These are phyloP conservation scores for Chrysoporthe deuterocubensis DNA, from an alignment of 2,329 filamentous ascomycete species.

Conservation along the genomic window DNA sequence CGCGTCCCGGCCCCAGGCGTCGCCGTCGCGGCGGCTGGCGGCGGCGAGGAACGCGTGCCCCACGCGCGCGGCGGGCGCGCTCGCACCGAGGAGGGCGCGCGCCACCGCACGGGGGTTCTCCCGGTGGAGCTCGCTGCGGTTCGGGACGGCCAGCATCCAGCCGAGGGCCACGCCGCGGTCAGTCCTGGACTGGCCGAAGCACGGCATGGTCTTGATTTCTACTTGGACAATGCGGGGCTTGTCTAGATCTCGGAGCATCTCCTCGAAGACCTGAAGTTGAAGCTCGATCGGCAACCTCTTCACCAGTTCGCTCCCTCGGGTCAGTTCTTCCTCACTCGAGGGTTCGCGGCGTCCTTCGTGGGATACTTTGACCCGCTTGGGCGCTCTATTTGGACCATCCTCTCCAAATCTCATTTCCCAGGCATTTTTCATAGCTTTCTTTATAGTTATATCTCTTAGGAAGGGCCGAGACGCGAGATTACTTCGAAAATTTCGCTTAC, in stretches of 20 bases:
- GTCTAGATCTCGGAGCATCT: background rate
- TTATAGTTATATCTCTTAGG: background rate
- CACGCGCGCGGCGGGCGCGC: background rate
- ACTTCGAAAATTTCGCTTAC: too few relatives aligned
- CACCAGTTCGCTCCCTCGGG: background rate
- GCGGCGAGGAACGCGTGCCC: background rate
- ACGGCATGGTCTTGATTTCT: background rate
- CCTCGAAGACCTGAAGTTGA: background rate
- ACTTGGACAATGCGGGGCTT: constrained; percentile 10
- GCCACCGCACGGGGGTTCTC: background rate
- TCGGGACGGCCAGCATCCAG: background rate
- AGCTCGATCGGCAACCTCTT: background rate
- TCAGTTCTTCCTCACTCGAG: background rate
- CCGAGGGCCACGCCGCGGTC: background rate
- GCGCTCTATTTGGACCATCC: background rate
- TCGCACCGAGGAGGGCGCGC: background rate
- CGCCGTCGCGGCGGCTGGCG: too few relatives aligned
- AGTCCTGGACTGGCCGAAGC: background rate
- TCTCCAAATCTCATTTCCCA: background rate
- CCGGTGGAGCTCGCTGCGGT: background rate
- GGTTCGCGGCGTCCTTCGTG: background rate
- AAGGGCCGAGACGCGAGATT: too few relatives aligned
- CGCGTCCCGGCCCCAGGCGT: background rate
- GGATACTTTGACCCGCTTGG: background rate
- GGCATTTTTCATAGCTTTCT: background rate